Percentiles rank a stretch among this genome's conserved stretches.
These are phyloP conservation scores for Tetraselmis striata DNA, from an alignment of 139 green algal genomes.

Conservation along the genomic window DNA sequence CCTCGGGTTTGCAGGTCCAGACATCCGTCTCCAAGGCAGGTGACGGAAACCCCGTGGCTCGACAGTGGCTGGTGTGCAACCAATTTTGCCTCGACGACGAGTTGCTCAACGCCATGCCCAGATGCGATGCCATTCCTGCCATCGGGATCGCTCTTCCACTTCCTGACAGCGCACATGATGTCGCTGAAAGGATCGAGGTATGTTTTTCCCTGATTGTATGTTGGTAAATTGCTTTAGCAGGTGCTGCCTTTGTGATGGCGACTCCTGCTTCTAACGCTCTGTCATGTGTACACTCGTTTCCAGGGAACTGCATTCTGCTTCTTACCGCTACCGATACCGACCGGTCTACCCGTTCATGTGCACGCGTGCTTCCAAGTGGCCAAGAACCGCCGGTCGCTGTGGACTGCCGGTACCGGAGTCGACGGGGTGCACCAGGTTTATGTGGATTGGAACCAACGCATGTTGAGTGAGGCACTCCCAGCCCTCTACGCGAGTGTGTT, in stretches of 20 bases:
- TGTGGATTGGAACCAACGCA: not conserved
- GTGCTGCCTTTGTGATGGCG: not conserved
- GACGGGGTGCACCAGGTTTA: not conserved
- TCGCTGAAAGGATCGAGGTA: not conserved
- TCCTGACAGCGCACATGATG: not conserved
- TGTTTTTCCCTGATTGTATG: not conserved
- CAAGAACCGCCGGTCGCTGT: constrained; percentile 62
- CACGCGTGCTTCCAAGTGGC: constrained; percentile 79
- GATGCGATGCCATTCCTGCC: not conserved
- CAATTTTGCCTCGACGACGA: not conserved
- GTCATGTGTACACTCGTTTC: not conserved
- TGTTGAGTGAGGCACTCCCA: not conserved
- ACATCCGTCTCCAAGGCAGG: not conserved
- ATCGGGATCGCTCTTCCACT: not conserved
- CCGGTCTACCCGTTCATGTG: constrained; percentile 60
- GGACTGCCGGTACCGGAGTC: constrained; percentile 14
- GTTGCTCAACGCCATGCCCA: not conserved
- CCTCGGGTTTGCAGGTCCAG: not conserved
- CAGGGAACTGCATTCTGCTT: constrained; percentile 63
- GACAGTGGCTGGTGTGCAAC: not conserved
- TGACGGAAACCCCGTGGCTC: not conserved
- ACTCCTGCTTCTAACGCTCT: no score
- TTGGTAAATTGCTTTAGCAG: not conserved
- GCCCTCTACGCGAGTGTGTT: not conserved
- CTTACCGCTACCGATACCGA: constrained; percentile 63